Percentiles rank a stretch among this genome's conserved stretches.
phyloP scores from a whole-genome alignment of 805 yeast species.

The Teunomyces lycoperdinae region DNA sequence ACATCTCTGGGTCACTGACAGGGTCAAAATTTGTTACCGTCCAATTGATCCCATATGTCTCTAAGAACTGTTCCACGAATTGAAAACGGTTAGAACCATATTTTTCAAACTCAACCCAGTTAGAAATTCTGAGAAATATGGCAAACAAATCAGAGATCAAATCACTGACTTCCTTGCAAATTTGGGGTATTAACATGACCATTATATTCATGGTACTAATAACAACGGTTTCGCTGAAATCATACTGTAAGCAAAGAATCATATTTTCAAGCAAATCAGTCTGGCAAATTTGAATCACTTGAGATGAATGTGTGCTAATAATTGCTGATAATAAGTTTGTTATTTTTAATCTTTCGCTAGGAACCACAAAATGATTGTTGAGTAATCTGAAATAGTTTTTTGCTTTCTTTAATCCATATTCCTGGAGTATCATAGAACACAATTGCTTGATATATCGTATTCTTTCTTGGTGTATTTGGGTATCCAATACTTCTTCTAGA shows the following conservation, averaged over 20 bases:
- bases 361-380: constrained; percentile 30
- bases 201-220: constrained; percentile 30
- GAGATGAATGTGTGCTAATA: constrained; percentile 24
- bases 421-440: constrained; percentile 36
- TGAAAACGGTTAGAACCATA: constrained; percentile 10
- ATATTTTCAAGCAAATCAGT: constrained; percentile 37
- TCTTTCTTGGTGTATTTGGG: constrained; percentile 47
- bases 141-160: constrained; percentile 43
- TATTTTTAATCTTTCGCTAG: constrained; percentile 34
- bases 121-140: constrained; percentile 39
- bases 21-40: constrained; percentile 13
- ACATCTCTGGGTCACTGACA: constrained; percentile 16
- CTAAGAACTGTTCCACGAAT: constrained; percentile 5
- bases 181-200: constrained; percentile 42
- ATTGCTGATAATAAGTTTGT: constrained; percentile 36
- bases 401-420: constrained; percentile 42
- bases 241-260: constrained; percentile 38
- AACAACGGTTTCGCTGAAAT: constrained; percentile 39
- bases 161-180: constrained; percentile 30
- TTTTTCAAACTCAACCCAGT: constrained; percentile 21
- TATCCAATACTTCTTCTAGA: constrained; percentile 14
- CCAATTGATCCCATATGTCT: constrained; percentile 15
- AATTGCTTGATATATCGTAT: constrained; percentile 46
- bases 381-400: constrained; percentile 33
- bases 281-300: constrained; percentile 27